Conservation (phyloP, 1,284 basidiomycete genomes). For the Puccinia triticina region DNA sequence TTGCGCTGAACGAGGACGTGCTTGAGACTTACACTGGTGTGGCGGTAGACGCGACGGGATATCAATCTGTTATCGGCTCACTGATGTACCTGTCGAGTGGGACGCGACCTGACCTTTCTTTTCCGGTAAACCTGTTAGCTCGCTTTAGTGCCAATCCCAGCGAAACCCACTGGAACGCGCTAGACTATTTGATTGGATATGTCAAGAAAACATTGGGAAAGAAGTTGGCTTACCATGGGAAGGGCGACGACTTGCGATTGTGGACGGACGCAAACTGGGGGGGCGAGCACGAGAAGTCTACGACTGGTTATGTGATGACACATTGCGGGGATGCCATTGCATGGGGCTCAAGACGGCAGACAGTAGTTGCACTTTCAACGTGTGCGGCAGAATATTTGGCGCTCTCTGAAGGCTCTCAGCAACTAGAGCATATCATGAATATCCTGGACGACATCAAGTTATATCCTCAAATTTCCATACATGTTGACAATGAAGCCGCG, state of each 20-base stretch:
- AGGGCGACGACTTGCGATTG: not conserved
- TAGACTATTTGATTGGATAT: constrained; percentile 6
- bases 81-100: not conserved
- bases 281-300: too few species aligned
- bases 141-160: not conserved
- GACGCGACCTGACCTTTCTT: not conserved
- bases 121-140: not conserved
- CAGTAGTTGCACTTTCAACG: too few species aligned
- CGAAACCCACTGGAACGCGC: not conserved
- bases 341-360: too few species aligned
- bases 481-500: too few species aligned
- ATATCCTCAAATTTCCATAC: too few species aligned
- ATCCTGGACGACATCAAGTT: too few species aligned
- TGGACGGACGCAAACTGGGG: constrained; percentile 28
- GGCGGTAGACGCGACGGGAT: not conserved
- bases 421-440: too few species aligned
- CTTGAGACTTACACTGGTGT: not conserved
- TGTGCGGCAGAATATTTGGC: too few species aligned
- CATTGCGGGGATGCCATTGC: too few species aligned
- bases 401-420: too few species aligned
- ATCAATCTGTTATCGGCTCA: not conserved
- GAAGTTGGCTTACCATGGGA: not conserved
- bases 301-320: too few species aligned
- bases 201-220: not conserved
- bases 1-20: not conserved